A percentile compares a stretch with the other conserved stretches of the same genome.
phyloP scores from a whole-genome alignment of 1,284 basidiomycete species.

The Fereydounia khargensis region DNA sequence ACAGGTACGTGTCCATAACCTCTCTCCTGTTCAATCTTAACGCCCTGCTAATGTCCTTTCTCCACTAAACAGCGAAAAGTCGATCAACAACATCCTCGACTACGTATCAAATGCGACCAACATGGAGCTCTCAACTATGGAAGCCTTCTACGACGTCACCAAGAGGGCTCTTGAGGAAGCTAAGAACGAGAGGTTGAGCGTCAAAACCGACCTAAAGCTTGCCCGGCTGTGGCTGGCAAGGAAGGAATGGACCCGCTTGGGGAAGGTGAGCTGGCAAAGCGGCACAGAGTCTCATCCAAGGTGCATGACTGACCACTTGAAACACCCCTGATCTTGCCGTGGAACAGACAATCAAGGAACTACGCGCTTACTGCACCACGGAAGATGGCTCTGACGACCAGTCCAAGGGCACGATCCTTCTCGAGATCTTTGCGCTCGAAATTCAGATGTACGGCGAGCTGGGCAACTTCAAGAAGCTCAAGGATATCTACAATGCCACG shows the following conservation, averaged over 20 bases:
- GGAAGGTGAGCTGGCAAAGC: too few relatives aligned
- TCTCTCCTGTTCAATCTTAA: too few relatives aligned
- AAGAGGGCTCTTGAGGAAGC: conserved; percentile 84
- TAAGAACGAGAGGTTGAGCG: conserved; percentile 94
- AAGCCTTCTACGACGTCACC: conserved; percentile 92
- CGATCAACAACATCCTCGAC: conserved; percentile 96
- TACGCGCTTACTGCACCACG: conserved; percentile 62
- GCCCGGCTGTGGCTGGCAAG: conserved; percentile 96
- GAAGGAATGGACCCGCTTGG: conserved; percentile 79
- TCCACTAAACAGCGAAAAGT: conserved; percentile 89
- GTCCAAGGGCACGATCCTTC: conserved; percentile 81
- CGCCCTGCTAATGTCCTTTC: too few relatives aligned
- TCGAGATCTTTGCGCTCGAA: conserved; percentile 98
- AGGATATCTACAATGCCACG: conserved; percentile 95
- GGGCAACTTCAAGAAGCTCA: conserved; percentile 90
- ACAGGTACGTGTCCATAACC: too few relatives aligned
- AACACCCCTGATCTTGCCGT: background rate
- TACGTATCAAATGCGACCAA: conserved; percentile 75
- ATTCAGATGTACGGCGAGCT: conserved; percentile 99
- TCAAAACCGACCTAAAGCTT: conserved; percentile 93
- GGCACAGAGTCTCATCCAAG: too few relatives aligned
- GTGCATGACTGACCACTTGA: background rate
- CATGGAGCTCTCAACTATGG: conserved; percentile 81
- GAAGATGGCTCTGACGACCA: conserved; percentile 74
- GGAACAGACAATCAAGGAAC: conserved; percentile 59